Conservation (phyloP, 2,329 filamentous ascomycete species). For the Sporothrix dimorphospora region DNA sequence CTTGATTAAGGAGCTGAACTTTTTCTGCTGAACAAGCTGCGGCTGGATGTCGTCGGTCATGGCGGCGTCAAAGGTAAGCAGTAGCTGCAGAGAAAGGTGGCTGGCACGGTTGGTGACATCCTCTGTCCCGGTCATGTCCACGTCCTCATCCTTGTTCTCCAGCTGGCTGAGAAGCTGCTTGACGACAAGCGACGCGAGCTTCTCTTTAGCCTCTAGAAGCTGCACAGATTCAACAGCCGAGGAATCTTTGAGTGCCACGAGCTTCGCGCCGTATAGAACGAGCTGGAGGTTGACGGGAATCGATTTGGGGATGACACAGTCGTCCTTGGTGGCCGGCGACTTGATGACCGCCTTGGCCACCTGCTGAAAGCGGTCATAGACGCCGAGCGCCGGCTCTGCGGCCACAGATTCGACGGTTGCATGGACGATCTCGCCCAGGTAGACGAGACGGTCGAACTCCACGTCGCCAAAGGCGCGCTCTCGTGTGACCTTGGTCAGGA, state of each 20-base stretch:
- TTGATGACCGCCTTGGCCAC: constrained; percentile 16
- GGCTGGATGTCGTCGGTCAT: constrained; percentile 32
- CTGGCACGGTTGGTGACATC: not conserved
- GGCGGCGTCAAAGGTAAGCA: constrained; percentile 36
- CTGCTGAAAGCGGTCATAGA: constrained; percentile 25
- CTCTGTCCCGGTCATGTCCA: not conserved
- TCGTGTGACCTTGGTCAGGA: constrained; percentile 55
- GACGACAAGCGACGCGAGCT: constrained; percentile 19
- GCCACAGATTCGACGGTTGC: not conserved
- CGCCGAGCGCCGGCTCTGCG: not conserved
- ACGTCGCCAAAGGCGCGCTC: constrained; percentile 53
- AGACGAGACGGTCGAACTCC: constrained; percentile 45
- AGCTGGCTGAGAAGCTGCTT: constrained; percentile 15
- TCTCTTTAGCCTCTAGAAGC: not conserved
- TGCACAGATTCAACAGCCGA: not conserved
- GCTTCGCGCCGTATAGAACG: constrained; percentile 8
- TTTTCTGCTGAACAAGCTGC: constrained; percentile 25
- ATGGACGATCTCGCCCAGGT: constrained; percentile 37
- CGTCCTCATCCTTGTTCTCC: constrained; percentile 24
- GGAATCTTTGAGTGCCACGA: not conserved
- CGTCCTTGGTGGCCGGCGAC: not conserved
- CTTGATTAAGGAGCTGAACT: not conserved
- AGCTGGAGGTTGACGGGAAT: constrained; percentile 5
- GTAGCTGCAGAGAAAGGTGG: constrained; percentile 29
- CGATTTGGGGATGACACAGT: not conserved